Evolutionary conservation across 2,329 filamentous ascomycete genomes (phyloP).

Genomic region (Lizonia empirigonia): DNA sequence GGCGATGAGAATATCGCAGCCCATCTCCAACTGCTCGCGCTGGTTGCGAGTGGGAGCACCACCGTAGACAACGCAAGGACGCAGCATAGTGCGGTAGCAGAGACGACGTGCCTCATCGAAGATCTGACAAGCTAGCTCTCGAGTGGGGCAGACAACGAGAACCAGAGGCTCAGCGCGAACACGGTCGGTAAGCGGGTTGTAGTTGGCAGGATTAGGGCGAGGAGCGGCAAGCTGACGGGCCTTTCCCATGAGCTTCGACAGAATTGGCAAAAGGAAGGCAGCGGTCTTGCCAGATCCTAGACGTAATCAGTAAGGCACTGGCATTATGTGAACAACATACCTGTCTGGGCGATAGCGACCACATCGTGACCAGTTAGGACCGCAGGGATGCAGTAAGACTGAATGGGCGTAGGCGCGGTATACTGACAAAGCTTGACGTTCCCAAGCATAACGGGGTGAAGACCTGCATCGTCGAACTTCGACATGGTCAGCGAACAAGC

Average conservation of each 20-base stretch:
- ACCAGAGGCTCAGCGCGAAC: slow-evolving; percentile 86
- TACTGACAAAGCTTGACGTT: slow-evolving; percentile 80
- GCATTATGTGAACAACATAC: slow-evolving; percentile 57
- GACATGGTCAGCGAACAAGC: slow-evolving; percentile 2
- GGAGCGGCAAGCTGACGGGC: slow-evolving; percentile 82
- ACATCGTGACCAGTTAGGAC: slow-evolving; percentile 79
- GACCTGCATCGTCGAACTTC: slow-evolving; percentile 73
- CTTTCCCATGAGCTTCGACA: slow-evolving; percentile 95
- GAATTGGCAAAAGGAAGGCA: slow-evolving; percentile 84
- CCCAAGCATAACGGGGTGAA: slow-evolving; percentile 81
- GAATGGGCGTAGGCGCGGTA: slow-evolving; percentile 78
- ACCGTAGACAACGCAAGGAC: slow-evolving; percentile 88
- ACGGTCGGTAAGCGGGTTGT: slow-evolving; percentile 56
- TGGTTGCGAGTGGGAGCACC: slow-evolving; percentile 76
- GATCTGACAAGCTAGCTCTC: slow-evolving; percentile 91
- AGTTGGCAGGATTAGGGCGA: slow-evolving; percentile 69
- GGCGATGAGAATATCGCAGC: slow-evolving; percentile 87
- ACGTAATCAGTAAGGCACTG: slow-evolving; percentile 3
- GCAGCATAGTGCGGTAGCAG: slow-evolving; percentile 93
- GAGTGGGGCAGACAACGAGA: slow-evolving; percentile 81
- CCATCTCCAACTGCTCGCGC: slow-evolving; percentile 73
- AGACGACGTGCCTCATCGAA: slow-evolving; percentile 93
- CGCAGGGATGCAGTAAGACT: slow-evolving; percentile 81
- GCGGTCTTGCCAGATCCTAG: slow-evolving; percentile 95
- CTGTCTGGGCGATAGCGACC: slow-evolving; percentile 90